Conservation (phyloP, 2,329 filamentous ascomycete species). For the Beauveria varroae region DNA sequence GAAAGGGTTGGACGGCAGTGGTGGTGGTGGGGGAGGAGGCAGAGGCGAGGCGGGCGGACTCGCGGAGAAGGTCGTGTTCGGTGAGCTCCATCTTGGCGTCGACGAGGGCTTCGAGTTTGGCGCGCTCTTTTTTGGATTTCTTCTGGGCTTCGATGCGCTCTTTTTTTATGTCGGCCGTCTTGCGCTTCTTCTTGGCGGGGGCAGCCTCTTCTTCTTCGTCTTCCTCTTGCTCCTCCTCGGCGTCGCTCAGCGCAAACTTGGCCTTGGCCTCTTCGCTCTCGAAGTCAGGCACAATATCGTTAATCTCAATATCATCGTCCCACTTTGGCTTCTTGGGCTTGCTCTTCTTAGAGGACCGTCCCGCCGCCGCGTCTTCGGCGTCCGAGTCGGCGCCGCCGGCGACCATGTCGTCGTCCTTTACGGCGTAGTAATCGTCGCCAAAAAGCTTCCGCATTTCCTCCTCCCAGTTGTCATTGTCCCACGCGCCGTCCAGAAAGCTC, state of each 20-base stretch:
- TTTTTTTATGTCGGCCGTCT: conserved; percentile 52
- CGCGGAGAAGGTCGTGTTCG: conserved; percentile 49
- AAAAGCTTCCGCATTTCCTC: conserved; percentile 83
- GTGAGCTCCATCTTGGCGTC: conserved; percentile 74
- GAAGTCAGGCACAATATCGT: conserved; percentile 82
- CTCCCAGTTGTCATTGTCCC: conserved; percentile 87
- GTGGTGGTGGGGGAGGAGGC: conserved; percentile 7
- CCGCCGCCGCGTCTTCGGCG: conserved; percentile 17
- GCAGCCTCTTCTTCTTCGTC: conserved; percentile 34
- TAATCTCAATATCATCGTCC: conserved; percentile 97
- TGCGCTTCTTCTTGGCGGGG: conserved; percentile 51
- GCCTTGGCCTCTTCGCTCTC: conserved; percentile 54
- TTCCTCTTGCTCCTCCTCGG: conserved; percentile 29
- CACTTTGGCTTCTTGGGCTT: conserved; percentile 60
- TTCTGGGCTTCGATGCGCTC: conserved; percentile 55
- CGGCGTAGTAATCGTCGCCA: conserved; percentile 83
- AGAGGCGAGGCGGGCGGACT: conserved; percentile 32
- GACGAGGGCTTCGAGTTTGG: conserved; percentile 78
- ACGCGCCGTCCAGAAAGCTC: conserved; percentile 76
- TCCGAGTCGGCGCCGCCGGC: conserved; percentile 60
- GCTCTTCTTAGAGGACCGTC: conserved; percentile 51
- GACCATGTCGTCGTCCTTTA: conserved; percentile 43
- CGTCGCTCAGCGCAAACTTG: conserved; percentile 45
- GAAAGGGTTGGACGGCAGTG: conserved; percentile 47
- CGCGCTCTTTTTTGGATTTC: conserved; percentile 70